Percentiles rank a stretch among this genome's conserved stretches.
Evolutionary conservation across 306 rosid species (phyloP).

Genomic region (Cicer judaicum): DNA sequence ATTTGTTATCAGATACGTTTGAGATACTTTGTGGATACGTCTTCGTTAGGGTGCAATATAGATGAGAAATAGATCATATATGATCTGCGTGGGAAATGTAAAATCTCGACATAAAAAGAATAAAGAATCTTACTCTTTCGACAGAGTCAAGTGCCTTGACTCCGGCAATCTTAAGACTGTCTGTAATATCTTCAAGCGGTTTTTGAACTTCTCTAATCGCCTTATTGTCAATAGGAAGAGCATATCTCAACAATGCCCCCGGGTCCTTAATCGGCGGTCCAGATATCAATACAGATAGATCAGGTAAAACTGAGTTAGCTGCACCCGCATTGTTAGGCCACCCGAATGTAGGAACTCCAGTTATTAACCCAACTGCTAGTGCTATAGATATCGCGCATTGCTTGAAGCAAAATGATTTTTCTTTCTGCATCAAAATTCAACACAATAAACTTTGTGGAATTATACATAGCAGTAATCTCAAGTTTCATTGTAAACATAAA

Average conservation of each 20-base stretch:
- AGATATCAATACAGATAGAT: conserved; percentile 80
- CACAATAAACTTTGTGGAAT: conserved; percentile 35
- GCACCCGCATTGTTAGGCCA: conserved; percentile 62
- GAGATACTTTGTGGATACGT: no score
- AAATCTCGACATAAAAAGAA: conserved; percentile 20
- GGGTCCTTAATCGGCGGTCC: conserved; percentile 99
- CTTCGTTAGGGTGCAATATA: no score
- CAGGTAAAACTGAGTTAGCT: conserved; percentile 69
- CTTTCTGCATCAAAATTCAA: conserved; percentile 58
- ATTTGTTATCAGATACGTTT: no score
- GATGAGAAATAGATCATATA: not conserved
- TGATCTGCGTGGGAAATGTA: conserved; percentile 9
- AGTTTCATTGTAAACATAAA: conserved; percentile 1
- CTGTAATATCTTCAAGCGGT: conserved; percentile 95
- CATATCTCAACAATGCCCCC: conserved; percentile 87
- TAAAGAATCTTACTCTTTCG: conserved; percentile 74
- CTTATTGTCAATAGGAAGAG: conserved; percentile 89
- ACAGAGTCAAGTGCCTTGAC: conserved; percentile 87
- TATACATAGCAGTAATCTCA: conserved; percentile 30
- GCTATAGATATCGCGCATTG: conserved; percentile 77
- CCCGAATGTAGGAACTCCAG: conserved; percentile 82
- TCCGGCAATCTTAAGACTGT: conserved; percentile 88
- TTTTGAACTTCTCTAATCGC: conserved; percentile 96
- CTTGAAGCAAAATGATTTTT: conserved; percentile 66
- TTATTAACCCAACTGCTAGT: conserved; percentile 73